Base-by-base conservation (phyloP, 1,139 yeast genomes). In the Wickerhamomyces sp. region DNA sequence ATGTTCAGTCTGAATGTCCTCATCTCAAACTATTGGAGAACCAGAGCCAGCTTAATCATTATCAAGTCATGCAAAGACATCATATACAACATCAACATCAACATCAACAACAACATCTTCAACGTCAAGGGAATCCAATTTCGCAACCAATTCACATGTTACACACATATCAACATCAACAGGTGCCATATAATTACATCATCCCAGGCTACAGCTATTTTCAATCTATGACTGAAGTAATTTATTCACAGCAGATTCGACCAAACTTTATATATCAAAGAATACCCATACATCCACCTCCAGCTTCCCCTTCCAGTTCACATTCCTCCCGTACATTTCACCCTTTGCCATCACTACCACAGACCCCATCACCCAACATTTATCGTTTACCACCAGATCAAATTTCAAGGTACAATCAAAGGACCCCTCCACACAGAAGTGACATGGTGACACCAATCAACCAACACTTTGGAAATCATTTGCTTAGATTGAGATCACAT, bases 1-100 rank as follows among this genome's bases (percentile, higher is more conserved):
- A 56, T 36, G 51, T 56, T 14, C 58, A 56, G 32, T 46, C 54
- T 1, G 52, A 53, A 6, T 56, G 58, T 33, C 50, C 52, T 5
- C 33, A 43, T 27, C 39, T 40, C 29, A 23, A 15, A 27, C 35
- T 27, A 6, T 18, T 34, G 14, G 13, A 30, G 26, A 6, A 26
- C 27, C 7, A 13, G 4, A 37, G 27, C 14, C 7, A 27, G 27
- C 13, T 30, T 4, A n/a, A 42, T 13, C 42, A 35, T 10, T 40
- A 6, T 13, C 32, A 15, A 32, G 23, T 5, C 23, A 18, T 18
- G 23, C 23, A 18, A 18, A 18, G 23, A 18, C 34, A 27, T 33
- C 36, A 31, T 26, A 47, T 29, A 40, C 51, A 32, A 37, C 40
- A 6, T 11, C 45, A 26, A 35, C 40, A 6, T 11, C 45, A 26